Evolutionary conservation across 1,284 basidiomycete species (phyloP).

Genomic region (Earliella scabrosa): DNA sequence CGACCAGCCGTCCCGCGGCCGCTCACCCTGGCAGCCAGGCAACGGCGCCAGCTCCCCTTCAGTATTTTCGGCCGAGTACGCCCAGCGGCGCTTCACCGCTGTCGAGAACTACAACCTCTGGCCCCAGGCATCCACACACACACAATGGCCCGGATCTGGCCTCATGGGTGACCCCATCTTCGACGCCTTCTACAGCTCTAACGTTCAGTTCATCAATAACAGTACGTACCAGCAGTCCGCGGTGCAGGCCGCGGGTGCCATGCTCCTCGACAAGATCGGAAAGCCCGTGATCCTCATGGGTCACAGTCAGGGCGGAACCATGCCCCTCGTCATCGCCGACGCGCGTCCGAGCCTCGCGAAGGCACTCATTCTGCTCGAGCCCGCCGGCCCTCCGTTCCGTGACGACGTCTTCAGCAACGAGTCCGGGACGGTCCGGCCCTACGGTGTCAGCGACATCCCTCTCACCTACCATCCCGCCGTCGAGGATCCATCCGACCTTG

Average conservation of each 20-base stretch:
- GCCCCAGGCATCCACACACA: not conserved
- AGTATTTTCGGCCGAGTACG: not conserved
- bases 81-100: not conserved
- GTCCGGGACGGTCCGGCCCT: not conserved
- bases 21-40: not conserved
- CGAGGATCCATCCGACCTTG: not conserved
- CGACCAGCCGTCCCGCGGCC: not conserved
- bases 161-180: not conserved
- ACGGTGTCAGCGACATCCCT: not conserved
- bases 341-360: not conserved
- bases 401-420: not conserved
- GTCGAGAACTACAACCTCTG: not conserved
- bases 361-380: not conserved
- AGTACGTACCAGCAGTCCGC: not conserved
- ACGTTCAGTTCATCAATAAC: not conserved
- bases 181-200: not conserved
- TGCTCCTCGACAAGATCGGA: not conserved
- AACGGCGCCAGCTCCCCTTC: not conserved
- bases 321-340: not conserved
- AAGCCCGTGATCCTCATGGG: not conserved
- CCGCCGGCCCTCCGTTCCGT: not conserved
- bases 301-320: not conserved
- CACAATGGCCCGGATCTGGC: not conserved
- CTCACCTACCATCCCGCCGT: not conserved
- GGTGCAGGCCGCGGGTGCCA: not conserved